Evolutionary conservation across 352 stramenopile genomes (phyloP).

Genomic region (Plasmopara viticola): DNA sequence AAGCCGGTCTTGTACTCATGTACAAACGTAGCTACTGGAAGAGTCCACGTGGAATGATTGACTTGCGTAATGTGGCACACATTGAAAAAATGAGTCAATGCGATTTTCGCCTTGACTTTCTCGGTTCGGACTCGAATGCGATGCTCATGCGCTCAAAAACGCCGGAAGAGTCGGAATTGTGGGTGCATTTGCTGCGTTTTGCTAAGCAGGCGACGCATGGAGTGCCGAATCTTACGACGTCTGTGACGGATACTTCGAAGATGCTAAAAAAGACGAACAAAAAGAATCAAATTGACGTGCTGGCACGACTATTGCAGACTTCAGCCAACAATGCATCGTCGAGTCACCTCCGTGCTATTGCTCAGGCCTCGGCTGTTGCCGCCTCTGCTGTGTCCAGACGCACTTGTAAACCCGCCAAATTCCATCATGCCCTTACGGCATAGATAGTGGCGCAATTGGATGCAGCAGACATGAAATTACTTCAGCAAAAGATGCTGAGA

Average conservation of each 20-base stretch:
- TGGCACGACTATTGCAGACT: slow-evolving; percentile 34
- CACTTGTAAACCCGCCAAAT: slow-evolving; percentile 19
- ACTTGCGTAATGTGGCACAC: slow-evolving; percentile 51
- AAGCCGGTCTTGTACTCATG: slow-evolving; percentile 59
- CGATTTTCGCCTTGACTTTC: slow-evolving; percentile 68
- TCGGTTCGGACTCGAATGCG: slow-evolving; percentile 28
- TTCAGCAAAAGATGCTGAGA: slow-evolving; percentile 23
- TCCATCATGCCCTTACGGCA: slow-evolving; percentile 17
- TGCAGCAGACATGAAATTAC: slow-evolving; percentile 10
- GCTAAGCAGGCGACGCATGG: slow-evolving; percentile 40
- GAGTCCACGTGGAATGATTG: slow-evolving; percentile 56
- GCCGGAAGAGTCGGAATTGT: slow-evolving; percentile 53
- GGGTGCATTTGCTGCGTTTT: slow-evolving; percentile 70
- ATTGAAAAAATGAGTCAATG: slow-evolving; percentile 65
- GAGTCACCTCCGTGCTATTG: slow-evolving; percentile 30
- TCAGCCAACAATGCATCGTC: slow-evolving; percentile 29
- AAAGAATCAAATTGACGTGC: slow-evolving; percentile 41
- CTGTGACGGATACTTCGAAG: slow-evolving; percentile 25
- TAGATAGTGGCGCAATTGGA: slow-evolving; percentile 11
- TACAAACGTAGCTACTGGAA: slow-evolving; percentile 87
- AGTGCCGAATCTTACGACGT: slow-evolving; percentile 18
- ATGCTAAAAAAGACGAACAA: slow-evolving; percentile 32
- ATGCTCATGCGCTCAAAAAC: slow-evolving; percentile 61
- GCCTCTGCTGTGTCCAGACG: slow-evolving; percentile 26
- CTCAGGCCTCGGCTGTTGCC: slow-evolving; percentile 26